These are phyloP conservation scores for Priceomyces castillae DNA, from an alignment of 805 yeast genomes.

Conservation along the genomic window DNA sequence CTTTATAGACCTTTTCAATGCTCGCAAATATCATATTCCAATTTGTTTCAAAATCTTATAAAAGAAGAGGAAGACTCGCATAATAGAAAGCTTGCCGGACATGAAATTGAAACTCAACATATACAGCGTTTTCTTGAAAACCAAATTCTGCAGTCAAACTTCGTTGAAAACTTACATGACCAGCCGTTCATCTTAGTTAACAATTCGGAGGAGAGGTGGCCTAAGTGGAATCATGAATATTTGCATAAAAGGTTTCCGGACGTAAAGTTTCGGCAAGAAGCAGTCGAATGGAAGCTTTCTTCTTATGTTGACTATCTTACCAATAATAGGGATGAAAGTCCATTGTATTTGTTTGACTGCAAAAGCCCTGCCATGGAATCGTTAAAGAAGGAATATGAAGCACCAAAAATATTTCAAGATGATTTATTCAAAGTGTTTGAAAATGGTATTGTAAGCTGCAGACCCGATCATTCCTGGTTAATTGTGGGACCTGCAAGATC, in stretches of 20 bases:
- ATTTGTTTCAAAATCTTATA: constrained; percentile 48
- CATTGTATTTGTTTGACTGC: constrained; percentile 84
- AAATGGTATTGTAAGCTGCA: constrained; percentile 34
- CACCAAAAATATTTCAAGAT: constrained; percentile 52
- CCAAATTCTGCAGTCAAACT: constrained; percentile 41
- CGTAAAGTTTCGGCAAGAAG: constrained; percentile 75
- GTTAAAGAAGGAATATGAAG: constrained; percentile 49
- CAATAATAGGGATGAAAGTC: constrained; percentile 73
- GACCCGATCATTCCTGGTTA: constrained; percentile 94
- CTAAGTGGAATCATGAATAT: constrained; percentile 54
- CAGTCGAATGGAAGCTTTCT: constrained; percentile 72
- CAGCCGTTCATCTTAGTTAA: constrained; percentile 63
- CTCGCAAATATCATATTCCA: constrained; percentile 60
- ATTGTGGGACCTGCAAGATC: constrained; percentile 79
- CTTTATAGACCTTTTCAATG: constrained; percentile 82
- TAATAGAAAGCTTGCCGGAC: constrained; percentile 3
- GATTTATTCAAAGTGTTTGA: constrained; percentile 64
- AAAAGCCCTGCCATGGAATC: constrained; percentile 62
- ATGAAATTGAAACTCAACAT: constrained; percentile 20
- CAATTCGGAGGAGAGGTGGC: constrained; percentile 49
- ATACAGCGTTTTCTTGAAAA: constrained; percentile 54
- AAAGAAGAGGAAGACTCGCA: constrained; percentile 40
- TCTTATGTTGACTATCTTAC: constrained; percentile 60
- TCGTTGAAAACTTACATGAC: constrained; percentile 44
- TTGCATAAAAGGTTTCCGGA: constrained; percentile 55